Evolutionary conservation across 1,284 basidiomycete species (phyloP).

Genomic region (Trichosporon coremiiforme): DNA sequence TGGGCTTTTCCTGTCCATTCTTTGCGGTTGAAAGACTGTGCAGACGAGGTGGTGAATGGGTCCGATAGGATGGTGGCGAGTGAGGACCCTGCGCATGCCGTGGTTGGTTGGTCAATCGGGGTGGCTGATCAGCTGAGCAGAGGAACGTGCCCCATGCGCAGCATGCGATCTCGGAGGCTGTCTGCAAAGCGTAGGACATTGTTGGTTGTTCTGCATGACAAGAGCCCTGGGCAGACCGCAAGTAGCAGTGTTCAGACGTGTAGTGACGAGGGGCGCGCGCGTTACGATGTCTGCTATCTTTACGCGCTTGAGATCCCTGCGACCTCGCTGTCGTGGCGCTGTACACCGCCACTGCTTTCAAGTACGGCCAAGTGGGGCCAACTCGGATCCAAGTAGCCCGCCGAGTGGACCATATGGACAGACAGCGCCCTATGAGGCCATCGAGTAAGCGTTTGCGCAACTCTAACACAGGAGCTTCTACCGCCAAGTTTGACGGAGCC

Average conservation of each 20-base stretch:
- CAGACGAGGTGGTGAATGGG: neutral
- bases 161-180: no score
- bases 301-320: neutral
- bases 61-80: neutral
- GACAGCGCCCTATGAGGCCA: no score
- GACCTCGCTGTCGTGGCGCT: neutral
- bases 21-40: neutral
- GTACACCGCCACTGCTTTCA: neutral
- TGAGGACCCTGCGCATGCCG: neutral
- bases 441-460: no score
- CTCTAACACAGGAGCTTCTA: no score
- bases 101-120: neutral
- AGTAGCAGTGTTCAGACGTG: no score
- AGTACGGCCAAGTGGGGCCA: neutral
- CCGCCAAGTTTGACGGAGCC: no score
- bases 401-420: no score
- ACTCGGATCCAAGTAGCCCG: neutral
- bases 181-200: no score
- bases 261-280: no score
- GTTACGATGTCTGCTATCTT: neutral
- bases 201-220: no score
- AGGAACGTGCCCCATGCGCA: neutral
- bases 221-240: no score
- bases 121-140: neutral
- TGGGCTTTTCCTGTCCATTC: neutral